phyloP scores from a whole-genome alignment of 2,329 filamentous ascomycete species.

The Pseudocercospora musae region DNA sequence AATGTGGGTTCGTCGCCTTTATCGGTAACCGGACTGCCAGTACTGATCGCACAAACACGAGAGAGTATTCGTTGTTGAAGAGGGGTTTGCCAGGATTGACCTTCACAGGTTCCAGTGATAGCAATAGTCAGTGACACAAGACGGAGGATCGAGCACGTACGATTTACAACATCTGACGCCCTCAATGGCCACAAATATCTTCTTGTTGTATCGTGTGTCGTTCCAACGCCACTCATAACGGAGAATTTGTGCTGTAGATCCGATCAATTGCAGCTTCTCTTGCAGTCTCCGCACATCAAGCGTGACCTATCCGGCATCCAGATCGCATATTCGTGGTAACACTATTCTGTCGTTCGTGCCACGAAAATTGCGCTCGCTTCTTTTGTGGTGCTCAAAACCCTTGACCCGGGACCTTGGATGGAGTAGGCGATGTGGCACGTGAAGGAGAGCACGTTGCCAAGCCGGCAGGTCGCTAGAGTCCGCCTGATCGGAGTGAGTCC shows the following conservation, averaged over 20 bases:
- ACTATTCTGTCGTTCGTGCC: neutral
- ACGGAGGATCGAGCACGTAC: neutral
- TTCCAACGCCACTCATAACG: neutral
- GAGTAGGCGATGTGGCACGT: neutral
- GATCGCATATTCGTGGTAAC: neutral
- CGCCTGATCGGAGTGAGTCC: neutral
- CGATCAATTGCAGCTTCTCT: neutral
- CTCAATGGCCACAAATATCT: neutral
- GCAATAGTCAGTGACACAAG: neutral
- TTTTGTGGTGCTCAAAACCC: neutral
- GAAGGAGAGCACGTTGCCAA: neutral
- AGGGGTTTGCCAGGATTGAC: neutral
- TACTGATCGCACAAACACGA: neutral
- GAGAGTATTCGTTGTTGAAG: neutral
- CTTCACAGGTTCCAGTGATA: neutral
- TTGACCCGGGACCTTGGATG: neutral
- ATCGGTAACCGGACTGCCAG: neutral
- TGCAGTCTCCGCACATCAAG: neutral
- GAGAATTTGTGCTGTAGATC: neutral
- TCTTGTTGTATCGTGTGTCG: neutral
- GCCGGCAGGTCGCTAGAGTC: neutral
- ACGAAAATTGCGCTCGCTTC: neutral
- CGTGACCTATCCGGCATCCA: neutral
- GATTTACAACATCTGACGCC: neutral
- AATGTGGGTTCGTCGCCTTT: neutral